Percentiles rank a stretch among this genome's conserved stretches.
Evolutionary conservation across 768 basidiomycete genomes (phyloP).

Genomic region (Collybia sordida): DNA sequence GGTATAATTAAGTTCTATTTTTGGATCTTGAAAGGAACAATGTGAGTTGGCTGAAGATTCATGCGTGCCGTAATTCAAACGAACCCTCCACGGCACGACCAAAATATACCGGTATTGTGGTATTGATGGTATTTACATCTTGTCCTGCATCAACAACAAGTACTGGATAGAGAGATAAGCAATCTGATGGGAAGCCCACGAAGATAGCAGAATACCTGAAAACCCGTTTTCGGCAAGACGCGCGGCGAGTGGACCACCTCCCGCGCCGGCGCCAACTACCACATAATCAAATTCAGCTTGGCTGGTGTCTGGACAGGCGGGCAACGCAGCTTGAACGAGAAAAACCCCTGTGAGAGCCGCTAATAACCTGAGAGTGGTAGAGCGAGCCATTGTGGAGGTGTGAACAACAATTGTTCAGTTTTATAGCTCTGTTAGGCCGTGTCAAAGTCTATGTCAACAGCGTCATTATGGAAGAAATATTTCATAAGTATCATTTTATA

Average conservation of each 20-base stretch:
- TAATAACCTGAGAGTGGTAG: no score
- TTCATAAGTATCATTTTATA: no score
- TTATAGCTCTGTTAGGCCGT: no score
- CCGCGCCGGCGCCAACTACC: slow-evolving; percentile 25
- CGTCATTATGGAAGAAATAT: no score
- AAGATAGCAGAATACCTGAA: slow-evolving; percentile 13
- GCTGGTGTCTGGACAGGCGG: slow-evolving; percentile 5
- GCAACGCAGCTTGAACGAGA: slow-evolving; percentile 2
- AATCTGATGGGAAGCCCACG: no score
- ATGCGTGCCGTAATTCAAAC: neutral
- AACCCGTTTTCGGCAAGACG: slow-evolving; percentile 23
- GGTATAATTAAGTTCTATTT: slow-evolving; percentile 27
- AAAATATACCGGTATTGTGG: slow-evolving; percentile 25
- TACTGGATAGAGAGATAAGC: slow-evolving; percentile 11
- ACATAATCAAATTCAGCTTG: slow-evolving; percentile 23
- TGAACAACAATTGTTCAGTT: no score
- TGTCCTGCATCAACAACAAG: slow-evolving; percentile 28
- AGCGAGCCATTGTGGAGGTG: no score
- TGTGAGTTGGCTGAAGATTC: neutral
- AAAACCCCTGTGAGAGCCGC: no score
- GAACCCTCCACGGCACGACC: slow-evolving; percentile 23
- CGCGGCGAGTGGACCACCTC: slow-evolving; percentile 25
- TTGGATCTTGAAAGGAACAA: slow-evolving; percentile 15
- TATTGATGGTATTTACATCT: slow-evolving; percentile 23
- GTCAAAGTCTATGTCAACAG: no score